These are phyloP conservation scores for Fusarium floridanum DNA, from an alignment of 2,329 filamentous ascomycete genomes.

Conservation along the genomic window DNA sequence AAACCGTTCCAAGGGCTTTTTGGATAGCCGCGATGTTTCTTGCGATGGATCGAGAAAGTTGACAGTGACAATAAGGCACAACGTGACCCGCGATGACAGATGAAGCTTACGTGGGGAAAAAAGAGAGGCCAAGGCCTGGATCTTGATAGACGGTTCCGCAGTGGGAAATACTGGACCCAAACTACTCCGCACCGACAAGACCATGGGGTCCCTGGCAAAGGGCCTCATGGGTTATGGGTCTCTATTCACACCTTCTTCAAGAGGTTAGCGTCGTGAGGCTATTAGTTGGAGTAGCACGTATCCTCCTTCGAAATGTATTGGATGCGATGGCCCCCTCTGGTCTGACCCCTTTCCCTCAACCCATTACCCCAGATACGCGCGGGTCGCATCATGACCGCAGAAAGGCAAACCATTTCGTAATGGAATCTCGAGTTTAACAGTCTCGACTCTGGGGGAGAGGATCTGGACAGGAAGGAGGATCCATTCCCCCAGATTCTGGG, in stretches of 20 bases:
- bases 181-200: constrained; percentile 30
- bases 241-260: constrained; percentile 36
- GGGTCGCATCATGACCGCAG: constrained; percentile 12
- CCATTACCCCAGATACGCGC: neutral
- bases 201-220: neutral
- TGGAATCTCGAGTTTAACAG: constrained; percentile 23
- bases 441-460: constrained; percentile 31
- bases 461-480: constrained; percentile 25
- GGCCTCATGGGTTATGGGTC: neutral
- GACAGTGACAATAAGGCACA: neutral
- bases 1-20: constrained; percentile 6
- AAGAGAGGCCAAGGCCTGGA: constrained; percentile 34
- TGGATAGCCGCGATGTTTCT: neutral
- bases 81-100: neutral
- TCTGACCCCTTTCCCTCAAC: constrained; percentile 23
- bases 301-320: constrained; percentile 18
- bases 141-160: constrained; percentile 29
- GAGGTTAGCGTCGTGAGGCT: constrained; percentile 25
- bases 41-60: neutral
- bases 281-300: constrained; percentile 41
- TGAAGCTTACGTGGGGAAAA: constrained; percentile 19
- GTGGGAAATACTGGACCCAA: constrained; percentile 25
- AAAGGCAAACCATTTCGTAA: constrained; percentile 39
- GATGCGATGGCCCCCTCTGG: constrained; percentile 17
- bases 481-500: constrained; percentile 26